Conservation (phyloP, 228 moss, liverwort and hornwort species). For the Sphagnum magellanicum region DNA sequence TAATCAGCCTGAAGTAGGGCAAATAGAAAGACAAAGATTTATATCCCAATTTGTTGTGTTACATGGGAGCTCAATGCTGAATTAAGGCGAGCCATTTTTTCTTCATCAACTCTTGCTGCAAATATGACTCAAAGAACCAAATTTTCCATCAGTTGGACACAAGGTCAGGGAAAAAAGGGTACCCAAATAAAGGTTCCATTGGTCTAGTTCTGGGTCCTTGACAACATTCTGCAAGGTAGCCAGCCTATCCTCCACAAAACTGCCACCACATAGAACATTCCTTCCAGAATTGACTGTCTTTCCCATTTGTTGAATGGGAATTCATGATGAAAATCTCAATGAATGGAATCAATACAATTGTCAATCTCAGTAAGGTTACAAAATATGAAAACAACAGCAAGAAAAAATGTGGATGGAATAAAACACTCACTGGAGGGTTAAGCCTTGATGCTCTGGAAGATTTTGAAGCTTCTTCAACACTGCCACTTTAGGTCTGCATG, state of each 20-base stretch:
- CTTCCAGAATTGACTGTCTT: too few species aligned
- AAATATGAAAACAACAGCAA: too few species aligned
- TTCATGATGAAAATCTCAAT: not conserved
- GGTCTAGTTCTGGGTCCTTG: constrained; percentile 73
- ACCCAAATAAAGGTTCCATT: constrained; percentile 93
- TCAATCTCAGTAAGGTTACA: too few species aligned
- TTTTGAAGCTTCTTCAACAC: constrained; percentile 88
- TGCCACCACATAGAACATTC: constrained; percentile 12
- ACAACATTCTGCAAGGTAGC: constrained; percentile 78
- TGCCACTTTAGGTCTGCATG: constrained; percentile 81
- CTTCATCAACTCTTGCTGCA: not conserved
- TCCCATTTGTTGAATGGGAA: not conserved
- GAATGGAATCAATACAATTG: not conserved
- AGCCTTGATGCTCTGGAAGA: constrained; percentile 58
- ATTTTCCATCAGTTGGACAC: not conserved
- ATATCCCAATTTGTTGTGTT: too few species aligned
- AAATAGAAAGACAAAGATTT: not conserved
- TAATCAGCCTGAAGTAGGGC: not conserved
- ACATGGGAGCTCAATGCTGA: not conserved
- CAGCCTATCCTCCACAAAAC: constrained; percentile 97
- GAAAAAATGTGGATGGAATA: too few species aligned
- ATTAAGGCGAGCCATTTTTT: not conserved
- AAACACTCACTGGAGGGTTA: constrained; percentile 56
- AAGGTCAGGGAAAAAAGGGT: constrained; percentile 3
- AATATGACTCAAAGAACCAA: not conserved